These are phyloP conservation scores for Macrocybe gigantea DNA, from an alignment of 768 basidiomycete species.

Conservation along the genomic window DNA sequence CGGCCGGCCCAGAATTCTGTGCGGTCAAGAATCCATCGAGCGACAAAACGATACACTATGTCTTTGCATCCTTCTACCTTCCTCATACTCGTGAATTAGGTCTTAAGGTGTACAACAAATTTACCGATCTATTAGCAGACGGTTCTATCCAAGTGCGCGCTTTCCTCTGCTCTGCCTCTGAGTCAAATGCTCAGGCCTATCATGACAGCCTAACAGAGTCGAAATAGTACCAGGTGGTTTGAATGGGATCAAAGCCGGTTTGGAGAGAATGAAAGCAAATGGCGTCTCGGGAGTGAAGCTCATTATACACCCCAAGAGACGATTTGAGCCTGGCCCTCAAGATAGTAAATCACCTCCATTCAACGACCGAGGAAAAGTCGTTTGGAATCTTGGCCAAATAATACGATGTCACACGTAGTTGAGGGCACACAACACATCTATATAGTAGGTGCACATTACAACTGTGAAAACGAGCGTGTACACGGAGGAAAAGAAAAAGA, in stretches of 20 bases:
- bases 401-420: no score
- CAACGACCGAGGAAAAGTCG: no score
- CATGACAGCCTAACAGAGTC: constrained; percentile 33
- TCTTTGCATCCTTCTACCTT: constrained; percentile 15
- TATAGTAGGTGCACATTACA: no score
- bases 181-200: no score
- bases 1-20: no score
- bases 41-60: constrained; percentile 10
- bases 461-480: no score
- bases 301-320: constrained; percentile 37
- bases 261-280: constrained; percentile 33
- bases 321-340: neutral
- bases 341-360: no score
- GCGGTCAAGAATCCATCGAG: no score
- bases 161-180: neutral
- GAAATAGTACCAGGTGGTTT: constrained; percentile 37
- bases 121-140: constrained; percentile 18
- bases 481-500: no score
- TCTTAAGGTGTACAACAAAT: constrained; percentile 8
- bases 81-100: constrained; percentile 11
- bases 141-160: constrained; percentile 21
- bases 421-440: no score
- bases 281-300: constrained; percentile 40
- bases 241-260: constrained; percentile 31
- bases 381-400: no score